A percentile compares a stretch with the other conserved stretches of the same genome.
phyloP scores from a whole-genome alignment of 306 rosid species.

The Casuarina cunninghamiana region DNA sequence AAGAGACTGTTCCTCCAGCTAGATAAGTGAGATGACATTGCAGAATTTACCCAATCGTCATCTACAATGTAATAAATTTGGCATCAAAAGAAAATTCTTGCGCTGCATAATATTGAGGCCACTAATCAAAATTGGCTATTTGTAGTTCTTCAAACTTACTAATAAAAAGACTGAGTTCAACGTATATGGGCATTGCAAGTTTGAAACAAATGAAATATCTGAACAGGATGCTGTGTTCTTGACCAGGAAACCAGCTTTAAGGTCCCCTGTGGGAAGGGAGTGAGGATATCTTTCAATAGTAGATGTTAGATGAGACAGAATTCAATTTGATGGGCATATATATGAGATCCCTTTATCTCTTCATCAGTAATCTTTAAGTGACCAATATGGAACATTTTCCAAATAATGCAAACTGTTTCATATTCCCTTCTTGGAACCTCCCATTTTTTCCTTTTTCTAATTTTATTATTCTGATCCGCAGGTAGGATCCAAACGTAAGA shows the following conservation, averaged over 20 bases:
- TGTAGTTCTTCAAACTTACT: neutral
- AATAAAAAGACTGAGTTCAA: neutral
- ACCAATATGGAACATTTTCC: neutral
- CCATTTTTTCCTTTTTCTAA: neutral
- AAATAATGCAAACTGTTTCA: constrained; percentile 5
- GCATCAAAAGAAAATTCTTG: neutral
- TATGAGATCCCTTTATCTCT: neutral
- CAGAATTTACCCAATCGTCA: neutral
- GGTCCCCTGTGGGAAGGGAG: neutral
- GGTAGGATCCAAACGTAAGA: constrained; percentile 76
- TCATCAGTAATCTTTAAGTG: neutral
- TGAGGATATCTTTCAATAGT: neutral
- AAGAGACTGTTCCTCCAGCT: neutral
- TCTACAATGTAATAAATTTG: neutral
- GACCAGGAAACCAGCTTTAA: neutral
- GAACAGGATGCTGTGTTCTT: neutral
- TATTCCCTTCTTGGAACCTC: neutral
- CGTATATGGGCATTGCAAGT: neutral
- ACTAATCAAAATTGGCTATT: neutral
- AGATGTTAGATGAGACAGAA: neutral
- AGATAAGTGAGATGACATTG: neutral
- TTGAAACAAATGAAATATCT: neutral
- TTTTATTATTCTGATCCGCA: constrained; percentile 31
- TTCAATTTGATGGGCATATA: neutral
- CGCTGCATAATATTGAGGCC: neutral